These are phyloP conservation scores for Podospora tetraspora DNA, from an alignment of 495 filamentous ascomycete species.

Conservation along the genomic window DNA sequence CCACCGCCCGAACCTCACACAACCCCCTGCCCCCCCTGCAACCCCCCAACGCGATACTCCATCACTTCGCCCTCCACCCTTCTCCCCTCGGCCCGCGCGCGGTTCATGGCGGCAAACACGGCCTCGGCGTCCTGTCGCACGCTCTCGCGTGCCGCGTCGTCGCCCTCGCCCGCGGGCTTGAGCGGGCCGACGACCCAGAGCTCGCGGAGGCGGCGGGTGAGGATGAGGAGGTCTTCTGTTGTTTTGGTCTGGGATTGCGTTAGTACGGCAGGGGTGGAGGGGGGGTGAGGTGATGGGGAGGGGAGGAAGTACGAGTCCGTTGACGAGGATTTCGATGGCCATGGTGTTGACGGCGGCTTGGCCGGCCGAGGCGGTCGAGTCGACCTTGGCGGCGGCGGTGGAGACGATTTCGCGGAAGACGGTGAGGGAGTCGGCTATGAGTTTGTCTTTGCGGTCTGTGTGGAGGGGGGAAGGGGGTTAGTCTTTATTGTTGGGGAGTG, in stretches of 20 bases:
- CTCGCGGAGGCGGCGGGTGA: slow-evolving; percentile 39
- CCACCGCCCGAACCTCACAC: not conserved
- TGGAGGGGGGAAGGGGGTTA: not conserved
- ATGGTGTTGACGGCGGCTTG: slow-evolving; percentile 35
- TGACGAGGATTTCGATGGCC: slow-evolving; percentile 32
- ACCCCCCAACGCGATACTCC: slow-evolving; percentile 4
- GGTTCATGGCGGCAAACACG: slow-evolving; percentile 14
- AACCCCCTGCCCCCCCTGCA: slow-evolving; percentile 3
- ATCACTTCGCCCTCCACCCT: slow-evolving; percentile 1
- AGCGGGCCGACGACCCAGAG: slow-evolving; percentile 42
- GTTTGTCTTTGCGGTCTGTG: slow-evolving; percentile 36
- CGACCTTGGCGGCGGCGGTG: slow-evolving; percentile 27
- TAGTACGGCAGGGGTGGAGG: too few species aligned
- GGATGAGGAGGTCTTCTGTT: slow-evolving; percentile 31
- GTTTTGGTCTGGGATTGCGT: slow-evolving; percentile 24
- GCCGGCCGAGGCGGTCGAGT: slow-evolving; percentile 27
- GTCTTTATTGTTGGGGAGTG: too few species aligned
- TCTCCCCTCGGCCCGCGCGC: slow-evolving; percentile 10
- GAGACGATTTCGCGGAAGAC: slow-evolving; percentile 33
- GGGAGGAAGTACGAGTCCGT: slow-evolving; percentile 24
- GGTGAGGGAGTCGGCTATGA: slow-evolving; percentile 36
- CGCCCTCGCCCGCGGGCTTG: slow-evolving; percentile 30
- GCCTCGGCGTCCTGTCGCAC: slow-evolving; percentile 20
- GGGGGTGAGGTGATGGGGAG: too few species aligned
- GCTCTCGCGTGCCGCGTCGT: slow-evolving; percentile 25